Base-by-base conservation (phyloP, 257 asterid genomes). In the Forsythia suspensa region DNA sequence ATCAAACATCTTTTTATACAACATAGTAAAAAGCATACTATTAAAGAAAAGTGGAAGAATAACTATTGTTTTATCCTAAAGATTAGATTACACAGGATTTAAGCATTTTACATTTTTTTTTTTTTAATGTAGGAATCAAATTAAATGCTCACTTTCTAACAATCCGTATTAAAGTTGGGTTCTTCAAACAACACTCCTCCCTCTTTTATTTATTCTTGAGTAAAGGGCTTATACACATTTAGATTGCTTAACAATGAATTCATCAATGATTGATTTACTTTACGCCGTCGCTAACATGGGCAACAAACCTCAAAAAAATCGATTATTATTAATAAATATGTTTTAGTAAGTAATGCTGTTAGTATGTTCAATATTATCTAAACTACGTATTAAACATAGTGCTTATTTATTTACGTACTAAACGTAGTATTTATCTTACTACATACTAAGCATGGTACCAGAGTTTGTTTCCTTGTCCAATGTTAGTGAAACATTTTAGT, bases 401-500 rank as follows among this genome's bases (percentile, higher is more conserved):
- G n/a, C 24, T 24, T 24, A 24, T 24, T 24, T 24, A 24, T 24
- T 24, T 24, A 24, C 24, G 24, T 24, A 24, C 24, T 24, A 24
- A 24, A 24, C 24, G 24, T 24, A 24, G 24, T 24, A 24, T 24
- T 24, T 24, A 24, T 24, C 24, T 24, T 24, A 24, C 24, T 24
- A 24, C 24, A 24, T 24, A 24, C 24, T 24, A 24, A 24, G 24
- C 24, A 24, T 24, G 24, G 24, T 24, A 24, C 24, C 24, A 24
- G 24, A 24, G 24, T 24, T 24, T 24, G 24, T 29, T 63, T 21
- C 70, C 16, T 63, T 82, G 90, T 86, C 90, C 71, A 81, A 81
- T 51, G 71, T 80, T 80, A 82, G 89, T 39, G 88, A 82, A 83
- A 63, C 70, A 63, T 21, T 63, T 63, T 63, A 63, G 15, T 15